Evolutionary conservation across 176 grass and related monocot species (phyloP).

Genomic region (Oryza glaberrima): DNA sequence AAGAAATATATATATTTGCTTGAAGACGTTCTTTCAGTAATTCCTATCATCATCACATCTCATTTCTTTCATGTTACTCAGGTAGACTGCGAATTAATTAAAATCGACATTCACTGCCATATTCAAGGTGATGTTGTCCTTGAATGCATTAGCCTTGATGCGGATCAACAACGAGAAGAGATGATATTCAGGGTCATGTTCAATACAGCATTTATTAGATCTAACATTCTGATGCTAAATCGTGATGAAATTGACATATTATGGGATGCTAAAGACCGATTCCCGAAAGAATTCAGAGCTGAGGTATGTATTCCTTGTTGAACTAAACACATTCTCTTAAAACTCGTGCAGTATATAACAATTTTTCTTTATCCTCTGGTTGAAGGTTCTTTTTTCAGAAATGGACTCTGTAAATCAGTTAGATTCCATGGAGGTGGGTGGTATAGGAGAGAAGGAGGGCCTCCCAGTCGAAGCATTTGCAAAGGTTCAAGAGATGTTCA

Average conservation of each 20-base stretch:
- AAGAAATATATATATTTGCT: conserved; percentile 3
- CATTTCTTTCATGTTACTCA: conserved; percentile 49
- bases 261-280: conserved; percentile 95
- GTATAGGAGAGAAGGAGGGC: conserved; percentile 83
- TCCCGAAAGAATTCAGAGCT: conserved; percentile 83
- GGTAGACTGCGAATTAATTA: conserved; percentile 93
- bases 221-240: conserved; percentile 97
- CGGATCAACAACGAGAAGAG: conserved; percentile 66
- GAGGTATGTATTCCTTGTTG: conserved; percentile 64
- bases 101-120: conserved; percentile 95
- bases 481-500: conserved; percentile 95
- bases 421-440: conserved; percentile 53
- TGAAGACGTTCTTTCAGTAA: conserved; percentile 4
- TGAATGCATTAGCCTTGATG: conserved; percentile 92
- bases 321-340: conserved; percentile 21
- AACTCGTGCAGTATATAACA: conserved; percentile 32
- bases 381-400: conserved; percentile 89
- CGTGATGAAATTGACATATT: conserved; percentile 90
- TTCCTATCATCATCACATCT: conserved; percentile 12
- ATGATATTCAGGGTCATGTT: conserved; percentile 99
- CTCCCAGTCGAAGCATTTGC: conserved; percentile 94
- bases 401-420: conserved; percentile 72
- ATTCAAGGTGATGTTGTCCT: conserved; percentile 99
- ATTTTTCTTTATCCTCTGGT: conserved; percentile 34
- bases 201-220: conserved; percentile 95